Evolutionary conservation across 2,329 filamentous ascomycete species (phyloP), one percentile per base, ranked within the genome.

Genomic region (Tolypocladium sp.): DNA sequence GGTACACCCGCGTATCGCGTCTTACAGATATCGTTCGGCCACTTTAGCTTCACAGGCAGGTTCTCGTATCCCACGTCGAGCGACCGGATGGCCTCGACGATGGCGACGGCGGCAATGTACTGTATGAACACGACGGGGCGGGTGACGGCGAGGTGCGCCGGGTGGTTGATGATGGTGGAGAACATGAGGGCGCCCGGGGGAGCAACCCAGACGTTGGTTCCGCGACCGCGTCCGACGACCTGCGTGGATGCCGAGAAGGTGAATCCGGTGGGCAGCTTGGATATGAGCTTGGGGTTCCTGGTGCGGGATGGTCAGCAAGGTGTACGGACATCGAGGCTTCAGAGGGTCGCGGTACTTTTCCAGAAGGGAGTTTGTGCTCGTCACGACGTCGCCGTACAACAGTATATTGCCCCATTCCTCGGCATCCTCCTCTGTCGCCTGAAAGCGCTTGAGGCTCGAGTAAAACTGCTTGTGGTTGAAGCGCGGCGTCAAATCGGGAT

Each of bases 161-260:
- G 83, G 73, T 99, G 94, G 63, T 91, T 90, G 64, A 99, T 85
- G 44, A 95, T 85, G 0, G 88, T 91, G 12, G 91, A 96, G 75
- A 96, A 94, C 71, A 97, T 89, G 7, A 97, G 80, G 41, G 85
- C 86, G 1, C 94, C 94, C 0, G 90, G 84, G 0, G 94, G 94
- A 0, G 92, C 91, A 5, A 99, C 86, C 94, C 94, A 99, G 61
- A 97, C 90, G 67, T 99, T 99, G 38, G 83, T 87, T 4, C 94
- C 94, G 12, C 94, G 88, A 9, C 94, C 94, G 42, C 94, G 86
- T 9, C 88, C 94, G 0, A 92, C 90, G 8, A 97, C 80, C 72
- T 97, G 93, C 0, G 89, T 91, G 0, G 92, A 94, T 1, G 94
- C 93, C 1, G 89, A 88, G 13, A 91, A 80, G 0, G 92, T 96